These are phyloP conservation scores for Stellera chamaejasme DNA, from an alignment of 345 rosid species.

Conservation along the genomic window DNA sequence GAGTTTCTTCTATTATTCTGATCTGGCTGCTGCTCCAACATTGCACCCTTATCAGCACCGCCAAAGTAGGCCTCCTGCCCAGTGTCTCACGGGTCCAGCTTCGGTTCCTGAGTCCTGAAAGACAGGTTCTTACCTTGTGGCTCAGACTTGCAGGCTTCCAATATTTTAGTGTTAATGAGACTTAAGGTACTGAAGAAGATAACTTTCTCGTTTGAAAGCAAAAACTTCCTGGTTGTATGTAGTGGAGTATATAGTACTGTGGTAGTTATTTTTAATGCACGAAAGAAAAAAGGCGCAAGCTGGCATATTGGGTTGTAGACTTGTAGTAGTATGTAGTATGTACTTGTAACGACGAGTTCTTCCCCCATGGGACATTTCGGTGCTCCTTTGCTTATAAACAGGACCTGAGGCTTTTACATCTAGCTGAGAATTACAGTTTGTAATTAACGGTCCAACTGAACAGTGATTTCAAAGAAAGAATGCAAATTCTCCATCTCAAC, in stretches of 20 bases:
- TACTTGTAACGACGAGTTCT: too few species aligned
- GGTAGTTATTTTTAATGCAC: neutral
- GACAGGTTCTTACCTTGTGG: constrained; percentile 6
- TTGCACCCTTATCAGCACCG: constrained; percentile 17
- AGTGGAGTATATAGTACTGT: neutral
- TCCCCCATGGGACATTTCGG: too few species aligned
- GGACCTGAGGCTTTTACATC: too few species aligned
- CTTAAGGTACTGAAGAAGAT: too few species aligned
- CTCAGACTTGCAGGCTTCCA: constrained; percentile 26
- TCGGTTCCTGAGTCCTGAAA: neutral
- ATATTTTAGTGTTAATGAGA: neutral
- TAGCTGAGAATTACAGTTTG: too few species aligned
- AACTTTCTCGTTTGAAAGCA: neutral
- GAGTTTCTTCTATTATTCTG: neutral
- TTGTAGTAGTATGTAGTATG: too few species aligned
- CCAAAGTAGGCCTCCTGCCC: constrained; percentile 1
- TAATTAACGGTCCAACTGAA: too few species aligned
- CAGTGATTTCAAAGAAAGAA: too few species aligned
- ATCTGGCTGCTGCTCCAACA: constrained; percentile 1
- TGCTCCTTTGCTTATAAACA: too few species aligned
- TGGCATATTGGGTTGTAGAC: constrained; percentile 1
- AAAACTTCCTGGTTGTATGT: neutral
- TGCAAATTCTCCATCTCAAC: too few species aligned
- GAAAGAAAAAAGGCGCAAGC: constrained; percentile 12
- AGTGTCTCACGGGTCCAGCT: neutral